Evolutionary conservation across 2,329 filamentous ascomycete genomes (phyloP).

Genomic region (Dothideomycetidae sp.): DNA sequence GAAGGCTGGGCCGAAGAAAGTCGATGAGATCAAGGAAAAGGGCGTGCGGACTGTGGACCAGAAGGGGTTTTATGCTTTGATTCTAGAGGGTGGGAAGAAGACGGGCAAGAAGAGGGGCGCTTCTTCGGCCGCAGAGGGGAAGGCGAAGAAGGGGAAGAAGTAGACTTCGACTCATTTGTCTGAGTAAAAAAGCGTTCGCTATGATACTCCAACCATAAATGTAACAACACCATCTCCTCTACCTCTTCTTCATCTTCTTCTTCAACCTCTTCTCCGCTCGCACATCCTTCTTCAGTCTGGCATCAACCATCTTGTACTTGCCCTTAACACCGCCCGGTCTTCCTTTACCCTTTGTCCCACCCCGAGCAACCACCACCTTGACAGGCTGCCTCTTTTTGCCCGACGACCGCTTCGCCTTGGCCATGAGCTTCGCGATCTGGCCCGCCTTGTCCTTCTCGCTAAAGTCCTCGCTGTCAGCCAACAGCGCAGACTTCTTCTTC

Average conservation of each 20-base stretch:
- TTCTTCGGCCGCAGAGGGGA: neutral
- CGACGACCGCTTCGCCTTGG: conserved; percentile 51
- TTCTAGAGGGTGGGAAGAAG: conserved; percentile 8
- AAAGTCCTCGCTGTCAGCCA: conserved; percentile 79
- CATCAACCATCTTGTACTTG: conserved; percentile 92
- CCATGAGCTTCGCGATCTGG: conserved; percentile 67
- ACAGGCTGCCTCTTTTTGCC: conserved; percentile 75
- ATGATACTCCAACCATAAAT: neutral
- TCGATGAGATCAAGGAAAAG: conserved; percentile 13
- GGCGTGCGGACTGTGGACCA: conserved; percentile 12
- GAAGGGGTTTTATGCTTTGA: conserved; percentile 12
- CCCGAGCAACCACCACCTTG: conserved; percentile 77
- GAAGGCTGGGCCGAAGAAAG: conserved; percentile 13
- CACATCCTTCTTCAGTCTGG: conserved; percentile 91
- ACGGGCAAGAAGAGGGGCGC: conserved; percentile 1
- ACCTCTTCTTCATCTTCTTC: conserved; percentile 47
- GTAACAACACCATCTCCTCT: neutral
- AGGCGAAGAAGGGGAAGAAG: neutral
- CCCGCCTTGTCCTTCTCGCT: conserved; percentile 93
- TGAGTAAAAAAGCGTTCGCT: too few relatives aligned
- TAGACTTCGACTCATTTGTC: too few relatives aligned
- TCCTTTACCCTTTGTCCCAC: conserved; percentile 70
- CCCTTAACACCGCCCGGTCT: conserved; percentile 87
- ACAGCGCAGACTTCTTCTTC: conserved; percentile 86
- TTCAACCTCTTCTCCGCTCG: conserved; percentile 67